Base-by-base conservation (phyloP, 2,329 filamentous ascomycete species). In the Hypoxylon sp. region DNA sequence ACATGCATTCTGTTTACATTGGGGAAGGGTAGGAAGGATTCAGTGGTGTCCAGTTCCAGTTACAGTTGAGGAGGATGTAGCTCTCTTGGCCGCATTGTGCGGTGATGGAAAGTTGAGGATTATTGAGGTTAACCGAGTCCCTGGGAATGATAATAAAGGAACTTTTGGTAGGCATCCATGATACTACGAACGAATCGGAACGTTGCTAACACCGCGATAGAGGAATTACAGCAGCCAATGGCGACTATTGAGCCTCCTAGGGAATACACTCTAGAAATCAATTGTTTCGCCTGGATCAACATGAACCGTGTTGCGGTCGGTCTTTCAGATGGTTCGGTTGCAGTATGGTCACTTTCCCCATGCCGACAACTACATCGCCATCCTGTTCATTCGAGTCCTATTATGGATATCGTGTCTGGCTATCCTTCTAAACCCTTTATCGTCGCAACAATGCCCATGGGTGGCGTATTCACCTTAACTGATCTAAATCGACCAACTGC, bases 401-500 rank as follows among this genome's bases (percentile, higher is more conserved):
- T 89, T 3, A 81, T 88, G 66, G 86, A 89, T 71, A 81, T 90
- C 33, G 82, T 82, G 63, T 85, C 86, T 0, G 86, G 83, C 19
- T 88, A 87, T 68, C 87, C 87, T 3, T 86, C 87, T 1, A 80
- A 85, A 62, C 87, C 87, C 0, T 86, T 86, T 68, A 74, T 88
- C 8, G 79, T 89, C n/a, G 83, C 85, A 5, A 87, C 87, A 1
- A 81, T 83, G 3, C 87, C 87, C 0, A 80, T 88, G 13, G 86
- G 86, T 19, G 87, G 87, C 58, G 81, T 84, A 22, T 78, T 83
- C 22, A 86, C 84, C 22, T 75, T 89, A 9, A 80, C 86, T 4
- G 87, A 90, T 74, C 78, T 90, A 9, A 81, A 80, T 22, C 80
- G 83, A 24, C 87, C 87, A 1, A 85, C 83, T 70, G 80, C 79